These are phyloP conservation scores for Cutaneotrichosporon mucoides DNA, from an alignment of 1,284 basidiomycete species.

Conservation along the genomic window DNA sequence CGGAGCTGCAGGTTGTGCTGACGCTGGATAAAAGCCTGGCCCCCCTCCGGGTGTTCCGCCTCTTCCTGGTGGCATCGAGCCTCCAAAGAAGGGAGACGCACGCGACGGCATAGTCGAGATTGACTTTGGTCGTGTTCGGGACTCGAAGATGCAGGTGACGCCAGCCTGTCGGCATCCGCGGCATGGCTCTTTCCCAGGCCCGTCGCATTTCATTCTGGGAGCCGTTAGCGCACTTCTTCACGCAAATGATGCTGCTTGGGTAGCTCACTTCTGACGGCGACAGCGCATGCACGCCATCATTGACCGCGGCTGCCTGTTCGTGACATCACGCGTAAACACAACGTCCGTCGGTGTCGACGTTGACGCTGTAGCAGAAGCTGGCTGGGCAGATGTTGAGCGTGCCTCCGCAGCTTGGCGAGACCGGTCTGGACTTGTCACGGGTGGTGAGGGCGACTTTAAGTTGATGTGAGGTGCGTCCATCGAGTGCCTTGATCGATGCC, in stretches of 20 bases:
- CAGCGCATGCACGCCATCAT: conserved; percentile 48
- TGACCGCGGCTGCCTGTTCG: conserved; percentile 40
- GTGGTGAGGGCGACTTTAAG: conserved; percentile 17
- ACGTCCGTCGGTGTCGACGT: conserved; percentile 7
- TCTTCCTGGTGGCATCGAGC: conserved; percentile 21
- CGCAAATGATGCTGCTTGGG: no score
- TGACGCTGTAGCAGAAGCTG: conserved; percentile 7
- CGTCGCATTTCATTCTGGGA: conserved; percentile 47
- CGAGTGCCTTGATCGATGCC: conserved; percentile 17
- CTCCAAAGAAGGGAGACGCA: conserved; percentile 32
- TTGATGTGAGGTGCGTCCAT: conserved; percentile 13
- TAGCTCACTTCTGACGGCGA: conserved; percentile 38
- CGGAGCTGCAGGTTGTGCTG: conserved; percentile 34
- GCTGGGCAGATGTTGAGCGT: neutral
- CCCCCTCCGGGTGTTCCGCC: conserved; percentile 24
- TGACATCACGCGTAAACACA: conserved; percentile 35
- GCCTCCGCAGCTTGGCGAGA: conserved; percentile 1
- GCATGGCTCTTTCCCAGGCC: conserved; percentile 41
- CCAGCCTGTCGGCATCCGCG: conserved; percentile 43
- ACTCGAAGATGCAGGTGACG: conserved; percentile 43
- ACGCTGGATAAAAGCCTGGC: conserved; percentile 32
- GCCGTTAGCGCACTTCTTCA: conserved; percentile 10
- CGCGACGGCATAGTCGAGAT: conserved; percentile 35
- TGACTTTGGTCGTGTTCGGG: conserved; percentile 43
- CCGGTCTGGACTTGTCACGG: conserved; percentile 4